phyloP scores from a whole-genome alignment of 768 basidiomycete species.

The Agrocybe pediades region DNA sequence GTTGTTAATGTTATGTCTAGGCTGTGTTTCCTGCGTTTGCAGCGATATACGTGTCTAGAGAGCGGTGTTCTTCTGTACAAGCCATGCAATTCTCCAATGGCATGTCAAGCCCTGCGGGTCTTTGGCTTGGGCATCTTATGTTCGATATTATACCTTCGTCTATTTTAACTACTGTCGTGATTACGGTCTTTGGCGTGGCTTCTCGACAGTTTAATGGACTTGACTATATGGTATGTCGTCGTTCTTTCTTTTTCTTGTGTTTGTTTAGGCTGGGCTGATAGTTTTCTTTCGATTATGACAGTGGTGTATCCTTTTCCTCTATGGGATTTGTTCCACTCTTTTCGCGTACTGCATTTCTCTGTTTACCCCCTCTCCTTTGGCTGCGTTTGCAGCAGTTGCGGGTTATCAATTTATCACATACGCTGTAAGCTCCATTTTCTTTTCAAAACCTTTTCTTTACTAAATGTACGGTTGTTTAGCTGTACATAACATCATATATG shows the following conservation, averaged over 20 bases:
- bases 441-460: not conserved
- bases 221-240: conserved; percentile 34
- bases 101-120: conserved; percentile 62
- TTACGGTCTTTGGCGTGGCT: conserved; percentile 57
- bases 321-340: conserved; percentile 67
- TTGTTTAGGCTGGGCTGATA: not conserved
- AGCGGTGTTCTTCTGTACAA: conserved; percentile 72
- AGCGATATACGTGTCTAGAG: conserved; percentile 73
- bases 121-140: conserved; percentile 80
- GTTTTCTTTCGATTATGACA: conserved; percentile 24
- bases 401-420: conserved; percentile 77
- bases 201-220: conserved; percentile 69
- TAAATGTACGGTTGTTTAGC: conserved; percentile 29
- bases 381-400: conserved; percentile 72
- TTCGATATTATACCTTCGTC: conserved; percentile 67
- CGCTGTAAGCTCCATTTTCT: conserved; percentile 44
- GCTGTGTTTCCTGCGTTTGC: conserved; percentile 81
- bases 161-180: conserved; percentile 62
- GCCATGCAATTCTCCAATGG: conserved; percentile 86
- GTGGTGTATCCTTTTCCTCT: conserved; percentile 74
- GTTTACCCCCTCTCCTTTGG: conserved; percentile 62
- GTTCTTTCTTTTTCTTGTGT: not conserved
- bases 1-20: conserved; percentile 31
- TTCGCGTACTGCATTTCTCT: conserved; percentile 73
- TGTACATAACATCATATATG: conserved; percentile 72